Base-by-base conservation (phyloP, 2,329 filamentous ascomycete genomes). In the Pseudogymnoascus sp. region DNA sequence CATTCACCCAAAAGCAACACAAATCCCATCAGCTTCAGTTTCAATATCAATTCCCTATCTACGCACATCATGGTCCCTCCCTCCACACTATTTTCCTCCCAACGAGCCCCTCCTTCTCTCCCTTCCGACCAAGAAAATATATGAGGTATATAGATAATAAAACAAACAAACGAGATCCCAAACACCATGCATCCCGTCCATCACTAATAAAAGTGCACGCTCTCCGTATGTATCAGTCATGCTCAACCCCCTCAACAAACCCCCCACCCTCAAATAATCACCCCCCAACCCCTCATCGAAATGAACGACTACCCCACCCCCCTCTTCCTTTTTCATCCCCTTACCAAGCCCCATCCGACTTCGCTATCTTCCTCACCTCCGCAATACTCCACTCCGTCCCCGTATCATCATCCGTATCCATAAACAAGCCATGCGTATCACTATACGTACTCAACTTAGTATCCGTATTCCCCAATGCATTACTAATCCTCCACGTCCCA, bases 401-500 rank as follows among this genome's bases (percentile, higher is more conserved):
- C 21, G 21, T 18, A 59, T 59, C 58, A 59, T 59, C 33, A 9
- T 59, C 5, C 33, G 27, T 12, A 37, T 31, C 27, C 58, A 59
- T 59, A 40, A 59, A 59, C 58, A 59, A 2, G 0, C 7, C 18
- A 27, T 59, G 8, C 18, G 58, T 59, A 59, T 59, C 18, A 40
- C 33, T 40, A 40, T 59, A 59, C 10, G 58, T 59, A 25, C 33
- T 37, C 58, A 59, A 15, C 33, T 27, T 8, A 31, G 33, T 21
- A n/a, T 31, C 36, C 58, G 7, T 5, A 12, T 3, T 10, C 33
- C n/a, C 36, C 18, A 59, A 10, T 3, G 13, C 33, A 59, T 59
- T 59, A 18, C 58, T 39, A 27, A 59, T 37, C 58, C 33, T 40
- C 58, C 58, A 59, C 18, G 58, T 59, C 58, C 58, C 58, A 27